Evolutionary conservation across 495 filamentous ascomycete species (phyloP).

Genomic region (Podospora comata): DNA sequence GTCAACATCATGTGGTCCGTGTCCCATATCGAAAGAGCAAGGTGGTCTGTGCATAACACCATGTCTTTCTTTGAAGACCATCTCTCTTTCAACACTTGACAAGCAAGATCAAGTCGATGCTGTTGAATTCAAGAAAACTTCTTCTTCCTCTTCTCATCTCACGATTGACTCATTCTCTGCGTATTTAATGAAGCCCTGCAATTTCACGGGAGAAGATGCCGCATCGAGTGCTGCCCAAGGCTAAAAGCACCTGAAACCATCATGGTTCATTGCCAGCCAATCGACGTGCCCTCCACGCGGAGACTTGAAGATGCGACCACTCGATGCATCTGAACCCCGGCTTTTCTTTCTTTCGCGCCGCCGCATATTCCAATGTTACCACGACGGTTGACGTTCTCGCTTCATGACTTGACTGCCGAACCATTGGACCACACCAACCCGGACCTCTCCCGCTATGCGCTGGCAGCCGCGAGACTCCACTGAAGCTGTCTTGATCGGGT

Average conservation of each 20-base stretch:
- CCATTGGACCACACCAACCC: constrained; percentile 32
- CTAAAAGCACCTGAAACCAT: constrained; percentile 36
- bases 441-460: constrained; percentile 30
- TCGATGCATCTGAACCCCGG: constrained; percentile 21
- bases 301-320: constrained; percentile 27
- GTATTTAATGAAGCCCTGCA: not conserved
- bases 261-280: constrained; percentile 29
- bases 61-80: not conserved
- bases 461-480: constrained; percentile 15
- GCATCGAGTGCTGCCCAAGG: constrained; percentile 22
- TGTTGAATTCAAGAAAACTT: not conserved
- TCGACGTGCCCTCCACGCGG: constrained; percentile 20
- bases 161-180: not conserved
- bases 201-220: not conserved
- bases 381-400: constrained; percentile 15
- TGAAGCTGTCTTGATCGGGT: constrained; percentile 3
- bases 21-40: not conserved
- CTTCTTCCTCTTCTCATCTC: not conserved
- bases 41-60: not conserved
- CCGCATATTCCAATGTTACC: constrained; percentile 10
- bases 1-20: not conserved
- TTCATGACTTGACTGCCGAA: constrained; percentile 12
- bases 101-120: not conserved
- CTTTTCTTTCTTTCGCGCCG: constrained; percentile 8
- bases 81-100: not conserved